Evolutionary conservation across 2,329 filamentous ascomycete species (phyloP).

Genomic region (Ilyonectria sp.): DNA sequence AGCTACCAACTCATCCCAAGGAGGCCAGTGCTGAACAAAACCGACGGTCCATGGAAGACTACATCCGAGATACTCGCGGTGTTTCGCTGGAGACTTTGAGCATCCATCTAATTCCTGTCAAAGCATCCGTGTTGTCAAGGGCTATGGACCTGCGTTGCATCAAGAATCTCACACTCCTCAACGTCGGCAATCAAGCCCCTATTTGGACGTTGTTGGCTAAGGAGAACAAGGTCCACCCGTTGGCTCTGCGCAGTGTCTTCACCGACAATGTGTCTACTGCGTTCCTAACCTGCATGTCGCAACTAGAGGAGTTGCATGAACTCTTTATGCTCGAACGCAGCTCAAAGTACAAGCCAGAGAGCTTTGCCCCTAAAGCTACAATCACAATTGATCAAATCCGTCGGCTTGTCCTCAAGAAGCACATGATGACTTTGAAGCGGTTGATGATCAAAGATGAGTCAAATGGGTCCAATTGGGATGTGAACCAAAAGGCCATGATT

Average conservation of each 20-base stretch:
- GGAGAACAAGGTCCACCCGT: conserved; percentile 65
- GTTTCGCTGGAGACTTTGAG: conserved; percentile 68
- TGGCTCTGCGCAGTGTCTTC: conserved; percentile 71
- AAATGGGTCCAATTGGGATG: conserved; percentile 67
- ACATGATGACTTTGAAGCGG: conserved; percentile 67
- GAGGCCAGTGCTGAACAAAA: conserved; percentile 33
- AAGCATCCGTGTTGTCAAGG: conserved; percentile 68
- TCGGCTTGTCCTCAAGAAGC: conserved; percentile 69
- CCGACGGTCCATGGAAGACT: conserved; percentile 61
- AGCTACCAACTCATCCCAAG: conserved; percentile 43
- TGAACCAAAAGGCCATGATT: conserved; percentile 67
- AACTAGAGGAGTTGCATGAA: conserved; percentile 69
- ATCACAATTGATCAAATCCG: conserved; percentile 72
- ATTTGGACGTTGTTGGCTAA: conserved; percentile 72
- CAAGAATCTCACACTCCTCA: conserved; percentile 72
- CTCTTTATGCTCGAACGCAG: conserved; percentile 72
- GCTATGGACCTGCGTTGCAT: conserved; percentile 71
- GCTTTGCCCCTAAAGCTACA: conserved; percentile 65
- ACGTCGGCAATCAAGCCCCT: conserved; percentile 72
- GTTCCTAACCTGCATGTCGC: conserved; percentile 69
- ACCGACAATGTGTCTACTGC: conserved; percentile 73
- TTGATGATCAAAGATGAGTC: conserved; percentile 74
- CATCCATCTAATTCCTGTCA: conserved; percentile 73
- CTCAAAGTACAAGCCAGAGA: conserved; percentile 66
- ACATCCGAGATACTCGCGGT: conserved; percentile 71